phyloP scores from a whole-genome alignment of 2,329 filamentous ascomycete species.

The Davidsoniella australis region DNA sequence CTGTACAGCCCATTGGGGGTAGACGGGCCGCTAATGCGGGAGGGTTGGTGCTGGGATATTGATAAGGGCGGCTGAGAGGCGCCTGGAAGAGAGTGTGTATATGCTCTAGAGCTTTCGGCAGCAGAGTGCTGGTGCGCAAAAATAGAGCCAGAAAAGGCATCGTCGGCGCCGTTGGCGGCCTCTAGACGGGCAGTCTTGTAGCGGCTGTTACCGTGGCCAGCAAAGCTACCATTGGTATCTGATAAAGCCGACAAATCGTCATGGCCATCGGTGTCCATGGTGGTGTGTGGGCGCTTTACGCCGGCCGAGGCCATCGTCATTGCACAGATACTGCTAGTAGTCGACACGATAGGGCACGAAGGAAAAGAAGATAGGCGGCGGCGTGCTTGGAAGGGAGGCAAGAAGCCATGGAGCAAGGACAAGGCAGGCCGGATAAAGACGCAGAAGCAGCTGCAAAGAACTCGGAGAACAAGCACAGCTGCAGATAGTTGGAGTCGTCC shows the following conservation, averaged over 20 bases:
- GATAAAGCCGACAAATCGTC: conserved; percentile 13
- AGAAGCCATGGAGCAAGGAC: neutral
- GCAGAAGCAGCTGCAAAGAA: neutral
- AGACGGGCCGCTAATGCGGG: conserved; percentile 16
- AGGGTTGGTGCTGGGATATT: conserved; percentile 12
- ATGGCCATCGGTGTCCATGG: conserved; percentile 19
- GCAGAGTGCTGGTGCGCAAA: conserved; percentile 10
- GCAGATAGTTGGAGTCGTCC: neutral
- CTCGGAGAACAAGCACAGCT: too few species aligned
- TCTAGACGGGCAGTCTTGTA: conserved; percentile 11
- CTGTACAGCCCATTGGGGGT: conserved; percentile 1
- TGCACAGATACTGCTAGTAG: neutral
- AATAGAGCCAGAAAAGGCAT: neutral
- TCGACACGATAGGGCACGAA: neutral
- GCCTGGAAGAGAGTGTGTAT: conserved; percentile 16
- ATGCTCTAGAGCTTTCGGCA: conserved; percentile 14
- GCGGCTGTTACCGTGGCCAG: conserved; percentile 5
- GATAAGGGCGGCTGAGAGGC: conserved; percentile 4
- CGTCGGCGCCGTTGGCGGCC: neutral
- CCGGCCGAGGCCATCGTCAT: conserved; percentile 20
- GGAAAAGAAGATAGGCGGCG: neutral
- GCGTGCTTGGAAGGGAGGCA: neutral
- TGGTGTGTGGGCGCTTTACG: conserved; percentile 24
- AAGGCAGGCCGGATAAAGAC: neutral
- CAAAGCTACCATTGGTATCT: neutral